Evolutionary conservation across 192 early-diverging fungal species (phyloP).

Genomic region (Coemansia biformis): DNA sequence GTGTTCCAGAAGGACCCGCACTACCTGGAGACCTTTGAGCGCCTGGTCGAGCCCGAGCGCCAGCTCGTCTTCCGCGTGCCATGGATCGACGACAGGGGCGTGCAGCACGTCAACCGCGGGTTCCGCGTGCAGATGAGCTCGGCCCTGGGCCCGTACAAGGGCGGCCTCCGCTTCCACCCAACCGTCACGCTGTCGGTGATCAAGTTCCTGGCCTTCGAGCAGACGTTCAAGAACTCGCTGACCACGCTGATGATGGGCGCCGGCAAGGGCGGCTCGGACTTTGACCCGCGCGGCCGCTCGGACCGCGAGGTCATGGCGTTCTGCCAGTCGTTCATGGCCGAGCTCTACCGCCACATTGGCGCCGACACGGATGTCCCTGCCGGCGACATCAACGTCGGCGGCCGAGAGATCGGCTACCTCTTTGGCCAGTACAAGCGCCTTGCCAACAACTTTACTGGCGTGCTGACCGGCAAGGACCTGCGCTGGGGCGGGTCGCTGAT

Average conservation of each 20-base stretch:
- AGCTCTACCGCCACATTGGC: slow-evolving; percentile 55
- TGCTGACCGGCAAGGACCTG: slow-evolving; percentile 54
- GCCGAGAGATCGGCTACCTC: slow-evolving; percentile 52
- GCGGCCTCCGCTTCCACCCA: slow-evolving; percentile 55
- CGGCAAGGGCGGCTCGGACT: slow-evolving; percentile 54
- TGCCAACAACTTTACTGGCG: slow-evolving; percentile 51
- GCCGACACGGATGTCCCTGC: slow-evolving; percentile 53
- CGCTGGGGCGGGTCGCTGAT: slow-evolving; percentile 53
- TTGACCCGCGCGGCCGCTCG: slow-evolving; percentile 49
- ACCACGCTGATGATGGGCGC: slow-evolving; percentile 54
- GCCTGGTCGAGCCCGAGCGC: slow-evolving; percentile 53
- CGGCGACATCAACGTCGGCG: slow-evolving; percentile 53
- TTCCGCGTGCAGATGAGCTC: slow-evolving; percentile 57
- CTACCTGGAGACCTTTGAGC: slow-evolving; percentile 49
- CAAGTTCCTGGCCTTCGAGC: slow-evolving; percentile 56
- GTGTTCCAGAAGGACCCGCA: slow-evolving; percentile 47
- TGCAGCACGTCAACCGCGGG: slow-evolving; percentile 52
- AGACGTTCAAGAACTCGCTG: slow-evolving; percentile 57
- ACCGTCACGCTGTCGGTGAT: slow-evolving; percentile 54
- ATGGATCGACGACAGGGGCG: slow-evolving; percentile 52
- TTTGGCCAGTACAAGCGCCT: slow-evolving; percentile 56
- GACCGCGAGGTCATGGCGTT: slow-evolving; percentile 53
- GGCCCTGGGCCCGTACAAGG: slow-evolving; percentile 56
- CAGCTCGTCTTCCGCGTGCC: slow-evolving; percentile 52
- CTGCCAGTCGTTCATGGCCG: slow-evolving; percentile 55